phyloP scores from a whole-genome alignment of 768 basidiomycete species.

The Lactarius indigo region DNA sequence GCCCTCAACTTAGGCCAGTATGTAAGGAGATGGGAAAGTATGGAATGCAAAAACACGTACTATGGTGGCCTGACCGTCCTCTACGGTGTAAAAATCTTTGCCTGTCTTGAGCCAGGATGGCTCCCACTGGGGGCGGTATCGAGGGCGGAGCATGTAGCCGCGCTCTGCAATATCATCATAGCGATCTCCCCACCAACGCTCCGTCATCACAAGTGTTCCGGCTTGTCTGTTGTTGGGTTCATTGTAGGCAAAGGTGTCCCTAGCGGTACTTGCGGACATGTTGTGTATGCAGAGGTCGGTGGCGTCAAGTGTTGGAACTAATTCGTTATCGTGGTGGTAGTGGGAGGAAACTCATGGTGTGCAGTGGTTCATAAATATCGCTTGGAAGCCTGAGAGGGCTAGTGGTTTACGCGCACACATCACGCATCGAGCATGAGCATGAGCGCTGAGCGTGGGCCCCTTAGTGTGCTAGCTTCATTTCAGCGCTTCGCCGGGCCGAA shows the following conservation, averaged over 20 bases:
- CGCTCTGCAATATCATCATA: neutral
- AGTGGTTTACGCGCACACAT: neutral
- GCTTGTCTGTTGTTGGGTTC: slow-evolving; percentile 1
- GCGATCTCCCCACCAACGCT: slow-evolving; percentile 17
- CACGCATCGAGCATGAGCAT: neutral
- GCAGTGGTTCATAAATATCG: neutral
- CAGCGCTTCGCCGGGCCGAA: no score
- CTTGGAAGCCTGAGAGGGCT: neutral
- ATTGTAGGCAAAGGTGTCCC: neutral
- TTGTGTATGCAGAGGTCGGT: neutral
- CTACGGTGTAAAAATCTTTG: slow-evolving; percentile 13
- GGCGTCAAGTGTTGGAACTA: neutral
- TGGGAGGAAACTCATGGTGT: neutral
- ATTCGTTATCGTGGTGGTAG: neutral
- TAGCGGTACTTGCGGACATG: slow-evolving; percentile 1
- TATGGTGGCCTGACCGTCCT: slow-evolving; percentile 17
- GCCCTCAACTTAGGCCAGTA: slow-evolving; percentile 7
- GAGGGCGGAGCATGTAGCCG: slow-evolving; percentile 18
- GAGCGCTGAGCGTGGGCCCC: no score
- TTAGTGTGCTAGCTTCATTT: no score
- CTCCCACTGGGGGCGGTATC: slow-evolving; percentile 15
- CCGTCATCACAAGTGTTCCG: slow-evolving; percentile 13
- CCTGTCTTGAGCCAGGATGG: slow-evolving; percentile 15
- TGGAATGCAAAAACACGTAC: neutral
- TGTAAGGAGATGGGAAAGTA: neutral